Percentiles rank a stretch among this genome's conserved stretches.
These are phyloP conservation scores for Kernera saxatilis DNA, from an alignment of 345 rosid species.

Conservation along the genomic window DNA sequence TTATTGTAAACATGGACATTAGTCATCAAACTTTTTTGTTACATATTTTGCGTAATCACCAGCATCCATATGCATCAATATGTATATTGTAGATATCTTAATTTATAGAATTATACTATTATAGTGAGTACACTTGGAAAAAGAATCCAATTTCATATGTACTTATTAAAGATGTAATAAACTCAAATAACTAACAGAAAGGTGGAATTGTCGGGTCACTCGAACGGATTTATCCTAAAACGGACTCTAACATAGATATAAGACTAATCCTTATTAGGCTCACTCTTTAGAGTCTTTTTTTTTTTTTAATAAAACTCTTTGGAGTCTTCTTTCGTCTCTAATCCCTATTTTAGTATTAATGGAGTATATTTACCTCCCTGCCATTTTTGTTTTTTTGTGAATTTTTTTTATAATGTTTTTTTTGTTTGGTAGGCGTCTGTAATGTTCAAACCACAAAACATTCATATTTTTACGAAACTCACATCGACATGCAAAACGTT, in stretches of 20 bases:
- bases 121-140: neutral
- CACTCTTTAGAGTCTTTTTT: neutral
- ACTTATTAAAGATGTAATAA: neutral
- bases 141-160: neutral
- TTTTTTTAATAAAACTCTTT: too few relatives aligned
- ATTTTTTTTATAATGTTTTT: neutral
- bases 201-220: neutral
- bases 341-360: neutral
- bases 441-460: neutral
- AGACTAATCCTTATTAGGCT: neutral
- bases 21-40: neutral
- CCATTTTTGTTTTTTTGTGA: neutral
- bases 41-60: neutral
- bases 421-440: neutral
- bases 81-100: neutral
- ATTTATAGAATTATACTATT: neutral
- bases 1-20: neutral
- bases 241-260: neutral
- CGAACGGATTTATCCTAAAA: neutral
- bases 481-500: neutral
- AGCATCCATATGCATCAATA: neutral
- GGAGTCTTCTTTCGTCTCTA: neutral
- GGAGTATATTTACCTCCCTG: neutral
- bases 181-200: neutral
- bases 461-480: neutral